Conservation (phyloP, 2,329 filamentous ascomycete genomes). For the Colletotrichum siamense region DNA sequence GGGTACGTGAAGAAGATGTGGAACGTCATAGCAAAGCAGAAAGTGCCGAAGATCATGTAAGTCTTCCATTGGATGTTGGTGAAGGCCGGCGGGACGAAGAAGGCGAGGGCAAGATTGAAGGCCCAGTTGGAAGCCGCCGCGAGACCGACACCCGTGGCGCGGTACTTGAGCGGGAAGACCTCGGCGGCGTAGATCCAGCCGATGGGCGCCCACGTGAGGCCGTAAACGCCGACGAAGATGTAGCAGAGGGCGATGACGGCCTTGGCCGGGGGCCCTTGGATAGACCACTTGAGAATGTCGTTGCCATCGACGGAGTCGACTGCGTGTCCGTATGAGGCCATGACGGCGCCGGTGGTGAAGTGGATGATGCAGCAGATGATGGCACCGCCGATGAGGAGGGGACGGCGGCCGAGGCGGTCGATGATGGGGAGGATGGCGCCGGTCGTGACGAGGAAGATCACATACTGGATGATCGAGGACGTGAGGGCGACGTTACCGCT, state of each 20-base stretch:
- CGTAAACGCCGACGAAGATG: slow-evolving; percentile 35
- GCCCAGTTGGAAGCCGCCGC: slow-evolving; percentile 57
- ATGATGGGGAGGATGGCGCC: slow-evolving; percentile 54
- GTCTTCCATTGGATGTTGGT: slow-evolving; percentile 27
- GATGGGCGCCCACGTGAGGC: slow-evolving; percentile 37
- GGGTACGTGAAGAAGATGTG: slow-evolving; percentile 31
- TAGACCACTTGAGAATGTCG: slow-evolving; percentile 49
- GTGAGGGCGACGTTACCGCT: slow-evolving; percentile 40
- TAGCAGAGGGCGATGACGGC: slow-evolving; percentile 57
- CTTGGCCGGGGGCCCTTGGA: slow-evolving; percentile 49
- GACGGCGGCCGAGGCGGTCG: slow-evolving; percentile 53
- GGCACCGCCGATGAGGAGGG: slow-evolving; percentile 50
- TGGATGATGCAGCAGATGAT: slow-evolving; percentile 51
- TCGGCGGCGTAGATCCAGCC: slow-evolving; percentile 37
- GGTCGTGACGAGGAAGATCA: slow-evolving; percentile 60
- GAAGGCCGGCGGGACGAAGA: slow-evolving; percentile 47
- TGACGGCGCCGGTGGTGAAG: slow-evolving; percentile 52
- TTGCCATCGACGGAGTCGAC: slow-evolving; percentile 52
- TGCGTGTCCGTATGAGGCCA: slow-evolving; percentile 52
- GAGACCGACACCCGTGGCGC: slow-evolving; percentile 59
- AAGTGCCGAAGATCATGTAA: slow-evolving; percentile 26
- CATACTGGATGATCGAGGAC: slow-evolving; percentile 60
- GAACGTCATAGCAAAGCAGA: slow-evolving; percentile 21
- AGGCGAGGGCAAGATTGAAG: slow-evolving; percentile 55
- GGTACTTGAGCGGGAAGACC: slow-evolving; percentile 50